Evolutionary conservation across 352 stramenopile genomes (phyloP).

Genomic region (Thraustochytrium sp.): DNA sequence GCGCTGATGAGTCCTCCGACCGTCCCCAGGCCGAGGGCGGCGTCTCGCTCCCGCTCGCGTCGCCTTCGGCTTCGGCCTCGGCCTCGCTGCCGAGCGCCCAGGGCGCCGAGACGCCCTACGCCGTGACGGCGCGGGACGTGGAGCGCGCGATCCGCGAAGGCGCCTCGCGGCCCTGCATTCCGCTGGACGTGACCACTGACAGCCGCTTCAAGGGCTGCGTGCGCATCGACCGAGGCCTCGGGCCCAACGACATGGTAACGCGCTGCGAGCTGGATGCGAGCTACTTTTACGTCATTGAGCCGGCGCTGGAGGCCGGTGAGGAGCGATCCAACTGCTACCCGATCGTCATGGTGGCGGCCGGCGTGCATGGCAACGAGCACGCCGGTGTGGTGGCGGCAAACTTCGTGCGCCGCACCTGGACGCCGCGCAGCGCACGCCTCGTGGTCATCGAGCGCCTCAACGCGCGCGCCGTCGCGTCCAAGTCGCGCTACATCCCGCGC

Average conservation of each 20-base stretch:
- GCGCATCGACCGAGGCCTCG: not conserved
- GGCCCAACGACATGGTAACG: not conserved
- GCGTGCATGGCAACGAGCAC: slow-evolving; percentile 42
- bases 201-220: not conserved
- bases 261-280: not conserved
- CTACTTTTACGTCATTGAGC: slow-evolving; percentile 30
- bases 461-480: not conserved
- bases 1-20: too few species aligned
- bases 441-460: slow-evolving; percentile 30
- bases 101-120: slow-evolving; percentile 12
- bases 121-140: not conserved
- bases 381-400: slow-evolving; percentile 14
- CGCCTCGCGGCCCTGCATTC: not conserved
- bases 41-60: too few species aligned
- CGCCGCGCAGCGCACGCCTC: not conserved
- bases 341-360: slow-evolving; percentile 24
- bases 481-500: slow-evolving; percentile 25
- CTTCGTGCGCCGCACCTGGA: not conserved
- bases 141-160: not conserved
- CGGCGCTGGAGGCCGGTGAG: not conserved
- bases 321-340: not conserved
- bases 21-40: too few species aligned
- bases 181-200: not conserved
- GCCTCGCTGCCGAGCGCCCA: not conserved
- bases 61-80: not conserved